Percentiles rank a stretch among this genome's conserved stretches.
Conservation (phyloP, 108 stramenopile genomes). For the Pseudonitzschia multistriata region DNA sequence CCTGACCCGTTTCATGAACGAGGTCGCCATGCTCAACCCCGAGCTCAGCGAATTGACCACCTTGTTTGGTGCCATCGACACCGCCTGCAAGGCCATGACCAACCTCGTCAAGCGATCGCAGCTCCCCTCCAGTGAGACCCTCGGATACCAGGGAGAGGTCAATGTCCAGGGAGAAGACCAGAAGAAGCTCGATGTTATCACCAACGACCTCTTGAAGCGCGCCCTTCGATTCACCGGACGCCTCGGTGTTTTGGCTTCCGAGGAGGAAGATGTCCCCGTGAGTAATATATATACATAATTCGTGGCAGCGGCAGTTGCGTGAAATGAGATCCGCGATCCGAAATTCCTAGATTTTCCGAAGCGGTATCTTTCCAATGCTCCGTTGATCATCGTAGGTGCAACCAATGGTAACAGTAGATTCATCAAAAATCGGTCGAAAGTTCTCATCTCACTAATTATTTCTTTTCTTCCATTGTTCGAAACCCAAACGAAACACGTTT, state of each 20-base stretch:
- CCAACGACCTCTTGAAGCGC: constrained; percentile 93
- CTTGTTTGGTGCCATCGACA: constrained; percentile 82
- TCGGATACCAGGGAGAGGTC: constrained; percentile 70
- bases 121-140: constrained; percentile 62
- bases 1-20: constrained; percentile 68
- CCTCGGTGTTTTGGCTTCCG: constrained; percentile 73
- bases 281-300: not conserved
- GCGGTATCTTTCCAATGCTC: no score
- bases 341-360: no score
- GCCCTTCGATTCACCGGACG: constrained; percentile 90
- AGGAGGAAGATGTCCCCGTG: constrained; percentile 82
- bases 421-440: no score
- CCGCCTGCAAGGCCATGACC: constrained; percentile 79
- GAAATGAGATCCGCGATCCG: no score
- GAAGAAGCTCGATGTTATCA: constrained; percentile 94
- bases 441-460: not conserved
- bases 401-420: no score
- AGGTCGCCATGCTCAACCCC: constrained; percentile 69
- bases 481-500: not conserved
- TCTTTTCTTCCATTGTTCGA: not conserved
- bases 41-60: constrained; percentile 66
- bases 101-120: constrained; percentile 65
- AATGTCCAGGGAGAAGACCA: constrained; percentile 88
- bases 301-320: no score
- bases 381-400: no score